Evolutionary conservation across 306 rosid species (phyloP).

Genomic region (Fagus sylvatica): DNA sequence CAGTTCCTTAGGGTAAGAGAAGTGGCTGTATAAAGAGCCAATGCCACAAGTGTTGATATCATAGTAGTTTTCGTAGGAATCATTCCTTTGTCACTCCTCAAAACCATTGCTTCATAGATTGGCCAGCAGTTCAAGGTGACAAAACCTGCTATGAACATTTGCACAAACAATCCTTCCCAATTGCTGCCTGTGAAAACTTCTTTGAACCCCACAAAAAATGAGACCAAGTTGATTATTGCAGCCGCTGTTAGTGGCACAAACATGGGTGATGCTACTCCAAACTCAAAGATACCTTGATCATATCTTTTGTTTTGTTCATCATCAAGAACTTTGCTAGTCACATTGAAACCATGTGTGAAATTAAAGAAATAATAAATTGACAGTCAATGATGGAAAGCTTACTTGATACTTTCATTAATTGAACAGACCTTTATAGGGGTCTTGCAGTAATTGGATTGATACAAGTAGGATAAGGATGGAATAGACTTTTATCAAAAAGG

Average conservation of each 20-base stretch:
- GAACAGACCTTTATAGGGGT: no score
- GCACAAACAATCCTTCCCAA: slow-evolving; percentile 17
- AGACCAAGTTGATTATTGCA: slow-evolving; percentile 31
- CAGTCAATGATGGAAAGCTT: no score
- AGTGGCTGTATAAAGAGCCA: background rate
- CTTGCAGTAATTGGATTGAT: no score
- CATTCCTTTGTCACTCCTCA: slow-evolving; percentile 31
- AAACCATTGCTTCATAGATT: slow-evolving; percentile 34
- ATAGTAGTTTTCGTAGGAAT: slow-evolving; percentile 18
- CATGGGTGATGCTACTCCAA: slow-evolving; percentile 39
- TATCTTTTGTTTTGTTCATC: slow-evolving; percentile 40
- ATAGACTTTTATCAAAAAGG: no score
- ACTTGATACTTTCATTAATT: no score
- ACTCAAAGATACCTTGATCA: slow-evolving; percentile 31
- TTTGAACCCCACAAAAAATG: slow-evolving; percentile 11
- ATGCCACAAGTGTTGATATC: background rate
- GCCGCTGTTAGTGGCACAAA: slow-evolving; percentile 31
- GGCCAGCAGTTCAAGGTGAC: slow-evolving; percentile 27
- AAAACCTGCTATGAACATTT: slow-evolving; percentile 30
- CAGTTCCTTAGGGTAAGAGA: background rate
- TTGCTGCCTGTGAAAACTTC: background rate
- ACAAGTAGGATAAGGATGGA: no score
- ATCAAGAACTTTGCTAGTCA: slow-evolving; percentile 43
- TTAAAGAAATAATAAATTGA: no score
- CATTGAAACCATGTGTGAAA: slow-evolving; percentile 30